phyloP scores from a whole-genome alignment of 306 rosid species.

The Glycine latifolia region DNA sequence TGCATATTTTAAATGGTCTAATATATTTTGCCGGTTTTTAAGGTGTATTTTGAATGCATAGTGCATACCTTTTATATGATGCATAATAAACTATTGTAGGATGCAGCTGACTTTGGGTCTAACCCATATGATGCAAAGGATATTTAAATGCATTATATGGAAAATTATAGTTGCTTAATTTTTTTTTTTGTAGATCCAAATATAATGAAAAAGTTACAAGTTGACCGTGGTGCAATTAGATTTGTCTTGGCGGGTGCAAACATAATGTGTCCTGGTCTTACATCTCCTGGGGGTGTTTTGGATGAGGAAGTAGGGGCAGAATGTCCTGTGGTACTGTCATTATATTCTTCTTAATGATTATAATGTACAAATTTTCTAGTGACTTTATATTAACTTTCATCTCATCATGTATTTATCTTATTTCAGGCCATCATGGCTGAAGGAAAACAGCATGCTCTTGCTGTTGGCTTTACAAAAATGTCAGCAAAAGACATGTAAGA shows the following conservation, averaged over 20 bases:
- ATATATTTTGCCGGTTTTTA: not conserved
- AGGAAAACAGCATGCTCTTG: constrained; percentile 99
- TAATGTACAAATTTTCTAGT: constrained; percentile 30
- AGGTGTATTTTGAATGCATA: constrained; percentile 11
- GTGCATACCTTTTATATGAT: not conserved
- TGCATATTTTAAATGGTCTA: constrained; percentile 31
- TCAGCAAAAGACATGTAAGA: constrained; percentile 96
- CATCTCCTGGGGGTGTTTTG: constrained; percentile 93
- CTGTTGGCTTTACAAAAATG: constrained; percentile 98
- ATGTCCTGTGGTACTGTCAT: constrained; percentile 83
- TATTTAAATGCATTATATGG: constrained; percentile 22
- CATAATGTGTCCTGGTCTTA: constrained; percentile 99
- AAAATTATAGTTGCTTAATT: constrained; percentile 5
- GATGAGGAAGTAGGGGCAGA: constrained; percentile 88
- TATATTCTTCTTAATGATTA: constrained; percentile 17
- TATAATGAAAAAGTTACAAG: constrained; percentile 94
- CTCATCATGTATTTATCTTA: constrained; percentile 44
- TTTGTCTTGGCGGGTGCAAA: constrained; percentile 97
- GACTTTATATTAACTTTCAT: constrained; percentile 39
- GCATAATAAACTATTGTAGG: constrained; percentile 9
- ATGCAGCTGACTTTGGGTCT: constrained; percentile 20
- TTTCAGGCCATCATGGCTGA: constrained; percentile 98
- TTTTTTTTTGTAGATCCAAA: constrained; percentile 68
- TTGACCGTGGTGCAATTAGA: constrained; percentile 91
- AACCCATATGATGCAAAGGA: constrained; percentile 11